These are phyloP conservation scores for Haematococcus lacustris DNA, from an alignment of 139 green algal genomes.

Conservation along the genomic window DNA sequence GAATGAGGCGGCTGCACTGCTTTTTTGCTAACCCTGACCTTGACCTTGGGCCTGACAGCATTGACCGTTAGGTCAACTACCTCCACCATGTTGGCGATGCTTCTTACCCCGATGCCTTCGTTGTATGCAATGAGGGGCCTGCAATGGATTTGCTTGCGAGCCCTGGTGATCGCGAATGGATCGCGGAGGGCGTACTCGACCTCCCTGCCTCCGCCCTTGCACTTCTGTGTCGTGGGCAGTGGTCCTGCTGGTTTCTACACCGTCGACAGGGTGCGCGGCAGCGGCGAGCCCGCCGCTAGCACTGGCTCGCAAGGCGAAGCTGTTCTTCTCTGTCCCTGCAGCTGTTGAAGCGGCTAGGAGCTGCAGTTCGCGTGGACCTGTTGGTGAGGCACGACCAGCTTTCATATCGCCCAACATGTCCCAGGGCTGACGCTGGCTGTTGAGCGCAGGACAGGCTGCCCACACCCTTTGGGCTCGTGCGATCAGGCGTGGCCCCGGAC, in stretches of 20 bases:
- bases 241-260: conserved; percentile 87
- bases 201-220: too few relatives aligned
- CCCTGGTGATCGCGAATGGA: too few relatives aligned
- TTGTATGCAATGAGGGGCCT: too few relatives aligned
- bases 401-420: too few relatives aligned
- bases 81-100: too few relatives aligned
- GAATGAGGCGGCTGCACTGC: too few relatives aligned
- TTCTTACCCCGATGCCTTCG: too few relatives aligned
- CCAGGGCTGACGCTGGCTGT: background rate
- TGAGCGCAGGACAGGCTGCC: conserved; percentile 69
- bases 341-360: conserved; percentile 45
- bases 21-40: too few relatives aligned
- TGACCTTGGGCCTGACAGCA: too few relatives aligned
- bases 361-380: conserved; percentile 31
- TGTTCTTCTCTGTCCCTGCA: conserved; percentile 22
- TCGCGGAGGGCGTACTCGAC: too few relatives aligned
- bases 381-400: conserved; percentile 22
- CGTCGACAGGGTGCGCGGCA: conserved; percentile 44
- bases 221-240: conserved; percentile 75
- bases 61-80: too few relatives aligned
- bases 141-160: too few relatives aligned
- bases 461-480: conserved; percentile 90
- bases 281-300: background rate
- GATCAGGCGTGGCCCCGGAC: conserved; percentile 92
- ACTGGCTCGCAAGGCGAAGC: background rate